Percentiles rank a stretch among this genome's conserved stretches.
phyloP scores from a whole-genome alignment of 441 rosid species.

The Mallotus repandus region DNA sequence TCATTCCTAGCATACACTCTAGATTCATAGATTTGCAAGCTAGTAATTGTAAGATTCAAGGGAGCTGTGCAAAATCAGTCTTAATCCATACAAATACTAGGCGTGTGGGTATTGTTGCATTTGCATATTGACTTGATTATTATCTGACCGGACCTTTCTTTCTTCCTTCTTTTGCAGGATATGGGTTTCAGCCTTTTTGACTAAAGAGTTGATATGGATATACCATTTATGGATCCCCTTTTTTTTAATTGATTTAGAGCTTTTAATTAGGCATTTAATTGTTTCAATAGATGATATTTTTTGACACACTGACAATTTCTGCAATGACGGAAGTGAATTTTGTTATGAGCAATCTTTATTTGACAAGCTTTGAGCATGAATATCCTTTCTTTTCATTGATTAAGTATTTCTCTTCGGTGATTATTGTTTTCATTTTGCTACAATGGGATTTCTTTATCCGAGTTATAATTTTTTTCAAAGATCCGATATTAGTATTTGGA shows the following conservation, averaged over 20 bases:
- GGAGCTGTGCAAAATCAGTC: too few species aligned
- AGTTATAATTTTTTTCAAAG: not conserved
- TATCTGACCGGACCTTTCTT: not conserved
- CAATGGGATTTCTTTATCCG: not conserved
- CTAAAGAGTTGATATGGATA: constrained; percentile 17
- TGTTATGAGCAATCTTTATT: too few species aligned
- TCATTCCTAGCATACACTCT: too few species aligned
- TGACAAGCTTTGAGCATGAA: too few species aligned
- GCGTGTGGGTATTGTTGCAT: too few species aligned
- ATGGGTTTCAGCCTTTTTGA: constrained; percentile 56
- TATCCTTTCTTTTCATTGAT: too few species aligned
- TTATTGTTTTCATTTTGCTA: not conserved
- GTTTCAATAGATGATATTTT: not conserved
- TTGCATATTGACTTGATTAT: not conserved
- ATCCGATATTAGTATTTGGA: too few species aligned
- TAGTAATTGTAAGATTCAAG: too few species aligned
- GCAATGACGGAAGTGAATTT: not conserved
- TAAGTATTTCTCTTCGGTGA: too few species aligned
- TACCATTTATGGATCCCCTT: not conserved
- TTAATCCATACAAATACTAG: too few species aligned
- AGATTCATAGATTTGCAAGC: too few species aligned
- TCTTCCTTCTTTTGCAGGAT: constrained; percentile 36
- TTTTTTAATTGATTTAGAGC: not conserved
- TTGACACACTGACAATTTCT: not conserved
- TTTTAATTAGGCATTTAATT: not conserved